Base-by-base conservation (phyloP, 1,284 basidiomycete genomes). In the Malassezia equina region DNA sequence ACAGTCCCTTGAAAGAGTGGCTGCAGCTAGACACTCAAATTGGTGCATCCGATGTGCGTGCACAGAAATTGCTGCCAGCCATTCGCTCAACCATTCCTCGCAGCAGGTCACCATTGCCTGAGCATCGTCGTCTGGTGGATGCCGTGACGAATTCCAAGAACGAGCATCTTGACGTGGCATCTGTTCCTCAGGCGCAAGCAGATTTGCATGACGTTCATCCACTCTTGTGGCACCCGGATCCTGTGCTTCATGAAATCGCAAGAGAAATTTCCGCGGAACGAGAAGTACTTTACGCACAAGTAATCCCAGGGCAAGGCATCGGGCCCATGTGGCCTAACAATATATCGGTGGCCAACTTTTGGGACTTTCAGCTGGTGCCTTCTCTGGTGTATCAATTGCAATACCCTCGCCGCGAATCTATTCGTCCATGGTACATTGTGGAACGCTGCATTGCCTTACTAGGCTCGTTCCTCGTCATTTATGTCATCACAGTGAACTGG, bases 331-430 rank as follows among this genome's bases (percentile, higher is more conserved):
- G 88, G 83, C 93, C 93, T 0, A 78, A 84, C 46, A 96, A 93
- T 71, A 81, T 96, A 61, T 85, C 84, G 0, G 81, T 83, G 67
- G 81, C 80, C 69, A 87, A 91, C 76, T 98, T 94, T 71, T 81
- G 82, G 43, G 82, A 87, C 51, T 99, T 93, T 75, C 83, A 89
- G 75, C 78, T 93, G 47, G 84, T 90, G 43, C 93, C 94, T 9
- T 89, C 90, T 0, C 80, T 99, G 44, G 90, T 95, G 5, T 99
- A 99, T 73, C 88, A 96, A 72, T 80, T 98, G 47, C 90, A 94
- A 74, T 98, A 94, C 74, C 93, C 93, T 5, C 79, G 91, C 39
- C 94, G 90, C 1, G 82, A 86, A 24, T 88, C 86, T 24, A 88
- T 95, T 59, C 85, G 91, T 2, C 90, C 88, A 0, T 71, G 88